Evolutionary conservation across 352 stramenopile species (phyloP).

Genomic region (Phytophthora ramorum): DNA sequence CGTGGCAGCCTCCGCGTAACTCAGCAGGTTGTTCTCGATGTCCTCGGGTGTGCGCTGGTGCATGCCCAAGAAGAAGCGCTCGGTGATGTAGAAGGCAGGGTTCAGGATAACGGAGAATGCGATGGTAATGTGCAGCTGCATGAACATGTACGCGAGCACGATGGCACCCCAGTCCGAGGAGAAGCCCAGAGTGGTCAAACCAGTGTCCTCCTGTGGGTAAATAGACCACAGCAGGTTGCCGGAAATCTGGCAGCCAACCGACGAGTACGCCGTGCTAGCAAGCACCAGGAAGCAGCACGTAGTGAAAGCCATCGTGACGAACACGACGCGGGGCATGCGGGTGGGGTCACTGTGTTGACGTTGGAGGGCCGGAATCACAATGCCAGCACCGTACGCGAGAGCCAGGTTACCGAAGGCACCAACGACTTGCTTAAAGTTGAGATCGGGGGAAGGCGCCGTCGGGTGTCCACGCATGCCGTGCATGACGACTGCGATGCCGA

Average conservation of each 20-base stretch:
- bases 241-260: slow-evolving; percentile 36
- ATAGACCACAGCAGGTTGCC: slow-evolving; percentile 25
- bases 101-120: slow-evolving; percentile 27
- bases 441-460: slow-evolving; percentile 24
- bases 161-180: slow-evolving; percentile 19
- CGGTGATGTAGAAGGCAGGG: slow-evolving; percentile 23
- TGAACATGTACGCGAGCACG: slow-evolving; percentile 26
- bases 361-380: slow-evolving; percentile 17
- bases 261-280: slow-evolving; percentile 42
- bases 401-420: slow-evolving; percentile 42
- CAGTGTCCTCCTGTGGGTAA: slow-evolving; percentile 17
- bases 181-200: slow-evolving; percentile 19
- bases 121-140: slow-evolving; percentile 25
- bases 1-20: slow-evolving; percentile 17
- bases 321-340: slow-evolving; percentile 22
- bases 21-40: slow-evolving; percentile 23
- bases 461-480: slow-evolving; percentile 28
- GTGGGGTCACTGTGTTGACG: slow-evolving; percentile 25
- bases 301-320: slow-evolving; percentile 51
- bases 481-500: slow-evolving; percentile 30
- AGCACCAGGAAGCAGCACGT: slow-evolving; percentile 43
- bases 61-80: slow-evolving; percentile 25
- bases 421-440: slow-evolving; percentile 40
- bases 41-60: slow-evolving; percentile 17
- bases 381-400: slow-evolving; percentile 42